Base-by-base conservation (phyloP, 2,329 filamentous ascomycete genomes). In the Fusarium vanettenii region DNA sequence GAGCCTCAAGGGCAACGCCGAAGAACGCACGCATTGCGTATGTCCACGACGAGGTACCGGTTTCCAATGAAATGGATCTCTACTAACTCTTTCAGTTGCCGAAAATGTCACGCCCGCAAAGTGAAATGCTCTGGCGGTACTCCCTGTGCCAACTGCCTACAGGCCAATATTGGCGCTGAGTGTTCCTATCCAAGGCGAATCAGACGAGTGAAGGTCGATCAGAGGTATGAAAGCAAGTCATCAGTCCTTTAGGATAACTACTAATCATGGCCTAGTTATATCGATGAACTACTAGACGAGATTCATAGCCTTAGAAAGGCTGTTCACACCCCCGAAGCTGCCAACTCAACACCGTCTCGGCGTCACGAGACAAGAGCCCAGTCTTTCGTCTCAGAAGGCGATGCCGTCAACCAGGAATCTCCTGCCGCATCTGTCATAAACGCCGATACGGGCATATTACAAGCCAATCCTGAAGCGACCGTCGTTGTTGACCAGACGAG, bases 211-310 rank as follows among this genome's bases (percentile, higher is more conserved):
- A 73, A 74, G 63, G 74, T 79, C 16, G 77, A 72, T 37, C 71
- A 79, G 64, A 72, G 71, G 78, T 76, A 68, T 35, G 63, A 25
- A 16, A 5, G 16, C 13, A 18, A 22, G 14, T 16, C 2, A 6
- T 18, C 9, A 5, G 29, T 11, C 22, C 3, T 13, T 5, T n/a
- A 18, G 7, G 16, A 14, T 25, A 20, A 10, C 22, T 20, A 3
- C 60, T 60, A 41, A 75, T 25, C 2, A 9, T 13, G n/a, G 13
- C 2, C 1, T 50, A 80, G 79, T 14, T 80, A 80, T 41, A 72
- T 81, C 50, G 77, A 80, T 37, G 74, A 78, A 10, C 70, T 81
- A 29, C 60, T 80, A 6, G 77, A 72, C 4, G 80, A 81, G 55
- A 80, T 79, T 39, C 67, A 76, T 10, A 69, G 69, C 16, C 74